These are phyloP conservation scores for Mycena galericulata DNA, from an alignment of 768 basidiomycete species.

Conservation along the genomic window DNA sequence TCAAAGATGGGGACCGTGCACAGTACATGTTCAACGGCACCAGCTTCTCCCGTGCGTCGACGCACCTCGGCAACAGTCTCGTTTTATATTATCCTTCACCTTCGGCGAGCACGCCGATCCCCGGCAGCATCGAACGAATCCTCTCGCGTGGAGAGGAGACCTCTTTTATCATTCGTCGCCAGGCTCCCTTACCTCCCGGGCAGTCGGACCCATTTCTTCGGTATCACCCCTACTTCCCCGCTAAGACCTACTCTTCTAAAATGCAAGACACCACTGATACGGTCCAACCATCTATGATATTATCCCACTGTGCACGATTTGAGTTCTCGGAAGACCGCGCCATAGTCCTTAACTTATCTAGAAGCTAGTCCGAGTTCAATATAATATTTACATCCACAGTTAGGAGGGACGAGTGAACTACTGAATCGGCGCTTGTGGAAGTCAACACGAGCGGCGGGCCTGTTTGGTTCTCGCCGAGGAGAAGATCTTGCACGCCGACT, in stretches of 20 bases:
- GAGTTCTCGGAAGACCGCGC: constrained; percentile 26
- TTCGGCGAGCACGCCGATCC: constrained; percentile 16
- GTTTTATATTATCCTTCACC: constrained; percentile 30
- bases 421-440: too few species aligned
- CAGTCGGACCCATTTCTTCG: constrained; percentile 24
- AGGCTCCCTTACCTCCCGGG: constrained; percentile 18
- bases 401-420: too few species aligned
- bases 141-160: constrained; percentile 11
- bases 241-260: constrained; percentile 28
- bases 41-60: constrained; percentile 29
- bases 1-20: constrained; percentile 22
- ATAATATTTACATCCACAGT: background rate
- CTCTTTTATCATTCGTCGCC: constrained; percentile 20
- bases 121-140: constrained; percentile 28
- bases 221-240: constrained; percentile 31
- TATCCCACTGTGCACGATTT: constrained; percentile 29
- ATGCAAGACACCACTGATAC: constrained; percentile 24
- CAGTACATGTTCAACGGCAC: constrained; percentile 18
- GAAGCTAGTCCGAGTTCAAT: constrained; percentile 16
- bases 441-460: too few species aligned
- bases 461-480: too few species aligned
- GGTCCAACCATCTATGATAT: constrained; percentile 14
- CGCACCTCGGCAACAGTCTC: constrained; percentile 31
- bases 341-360: constrained; percentile 28
- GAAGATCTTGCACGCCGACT: too few species aligned